Evolutionary conservation across 2,329 filamentous ascomycete species (phyloP).

Genomic region (Apiospora hydei): DNA sequence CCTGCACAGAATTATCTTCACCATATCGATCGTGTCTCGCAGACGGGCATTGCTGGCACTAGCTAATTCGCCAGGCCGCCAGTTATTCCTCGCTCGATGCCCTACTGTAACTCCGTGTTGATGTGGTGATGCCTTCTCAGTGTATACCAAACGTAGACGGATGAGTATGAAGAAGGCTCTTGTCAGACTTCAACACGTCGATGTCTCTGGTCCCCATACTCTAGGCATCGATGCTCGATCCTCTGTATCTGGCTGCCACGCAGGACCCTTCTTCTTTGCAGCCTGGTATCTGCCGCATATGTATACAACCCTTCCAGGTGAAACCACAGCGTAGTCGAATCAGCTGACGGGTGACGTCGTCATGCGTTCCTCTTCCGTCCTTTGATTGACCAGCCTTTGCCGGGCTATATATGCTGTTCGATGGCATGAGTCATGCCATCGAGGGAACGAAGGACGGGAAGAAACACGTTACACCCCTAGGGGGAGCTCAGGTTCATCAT

Average conservation of each 20-base stretch:
- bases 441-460: not conserved
- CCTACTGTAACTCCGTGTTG: not conserved
- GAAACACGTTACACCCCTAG: not conserved
- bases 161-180: too few relatives aligned
- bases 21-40: not conserved
- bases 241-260: not conserved
- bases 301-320: not conserved
- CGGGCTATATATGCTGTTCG: not conserved
- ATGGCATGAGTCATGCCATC: not conserved
- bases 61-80: not conserved
- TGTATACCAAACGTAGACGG: not conserved
- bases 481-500: not conserved
- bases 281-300: not conserved
- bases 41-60: not conserved
- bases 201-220: not conserved
- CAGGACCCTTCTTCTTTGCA: not conserved
- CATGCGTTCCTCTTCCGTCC: not conserved
- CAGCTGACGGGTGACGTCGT: not conserved
- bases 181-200: too few relatives aligned
- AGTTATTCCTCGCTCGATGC: not conserved
- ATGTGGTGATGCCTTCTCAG: not conserved
- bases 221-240: not conserved
- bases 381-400: not conserved
- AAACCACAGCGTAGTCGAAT: not conserved
- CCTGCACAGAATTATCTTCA: not conserved